Base-by-base conservation (phyloP, 2,329 filamentous ascomycete genomes). In the Claviceps quebecensis region DNA sequence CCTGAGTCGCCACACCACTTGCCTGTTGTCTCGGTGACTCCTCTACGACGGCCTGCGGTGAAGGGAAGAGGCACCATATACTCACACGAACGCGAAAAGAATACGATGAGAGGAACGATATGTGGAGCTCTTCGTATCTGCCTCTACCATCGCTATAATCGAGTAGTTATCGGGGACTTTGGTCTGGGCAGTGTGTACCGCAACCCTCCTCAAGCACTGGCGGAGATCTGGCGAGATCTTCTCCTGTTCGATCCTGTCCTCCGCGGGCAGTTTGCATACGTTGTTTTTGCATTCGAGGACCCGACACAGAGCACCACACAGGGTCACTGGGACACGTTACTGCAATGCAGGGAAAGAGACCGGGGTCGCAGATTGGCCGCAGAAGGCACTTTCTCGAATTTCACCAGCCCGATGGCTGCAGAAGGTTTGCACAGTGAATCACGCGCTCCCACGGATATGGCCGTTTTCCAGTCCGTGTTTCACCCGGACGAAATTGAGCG, bases 101-200 rank as follows among this genome's bases (percentile, higher is more conserved):
- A 85, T 56, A 73, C 87, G 63, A 84, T 87, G 67, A 76, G 75
- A 59, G 81, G 84, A 59, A 87, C 88, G 67, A 82, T 89, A 64
- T 77, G 80, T 22, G 78, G 80, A 1, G 81, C 84, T 2, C 75
- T 89, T 17, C 76, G 81, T 45, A 86, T 88, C 56, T 86, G 84
- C 56, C 77, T 77, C n/a, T 77, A 74, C 59, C 73, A 79, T 58
- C 69, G 71, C 53, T 78, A 80, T 59, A 67, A 71, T 41, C 72
- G 74, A 53, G 69, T 84, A 22, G 77, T 80, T 48, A 75, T 84
- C 52, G 79, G 78, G 22, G 80, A 80, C 56, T 85, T 83, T 60
- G 81, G 81, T 2, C 69, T 83, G 6, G 81, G 81, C 45, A 81
- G 81, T 55, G 71, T 73, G 37, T 78, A 79, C 61, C 74, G 77